These are phyloP conservation scores for Saccharomycopsis capsularis DNA, from an alignment of 805 yeast species.

Conservation along the genomic window DNA sequence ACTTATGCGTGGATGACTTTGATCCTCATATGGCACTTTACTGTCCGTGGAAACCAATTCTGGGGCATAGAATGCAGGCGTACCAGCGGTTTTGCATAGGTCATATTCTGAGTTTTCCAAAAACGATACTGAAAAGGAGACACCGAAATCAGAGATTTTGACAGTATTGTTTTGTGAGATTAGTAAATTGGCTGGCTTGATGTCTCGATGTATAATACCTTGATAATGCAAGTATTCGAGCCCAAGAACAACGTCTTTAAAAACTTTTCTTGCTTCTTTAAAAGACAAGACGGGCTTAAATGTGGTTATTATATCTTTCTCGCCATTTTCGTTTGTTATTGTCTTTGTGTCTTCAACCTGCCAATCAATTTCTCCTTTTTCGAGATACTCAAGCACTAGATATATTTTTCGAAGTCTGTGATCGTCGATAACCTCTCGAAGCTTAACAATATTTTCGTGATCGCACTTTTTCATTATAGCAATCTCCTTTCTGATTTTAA, in stretches of 20 bases:
- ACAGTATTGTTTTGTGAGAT: slow-evolving; percentile 64
- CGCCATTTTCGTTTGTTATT: slow-evolving; percentile 22
- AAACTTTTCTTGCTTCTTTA: slow-evolving; percentile 59
- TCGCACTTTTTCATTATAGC: slow-evolving; percentile 88
- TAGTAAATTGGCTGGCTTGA: slow-evolving; percentile 87
- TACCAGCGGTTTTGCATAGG: slow-evolving; percentile 92
- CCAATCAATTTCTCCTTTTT: slow-evolving; percentile 90
- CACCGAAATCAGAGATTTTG: slow-evolving; percentile 96
- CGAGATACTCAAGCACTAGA: slow-evolving; percentile 81
- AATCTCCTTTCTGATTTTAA: slow-evolving; percentile 72
- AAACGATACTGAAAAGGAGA: slow-evolving; percentile 59
- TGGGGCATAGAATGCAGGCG: slow-evolving; percentile 95
- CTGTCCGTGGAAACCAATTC: slow-evolving; percentile 68
- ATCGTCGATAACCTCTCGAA: slow-evolving; percentile 86
- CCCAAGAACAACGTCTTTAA: slow-evolving; percentile 81
- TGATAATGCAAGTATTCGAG: slow-evolving; percentile 85
- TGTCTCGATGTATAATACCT: slow-evolving; percentile 91
- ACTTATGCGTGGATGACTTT: slow-evolving; percentile 41
- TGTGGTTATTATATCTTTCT: not conserved
- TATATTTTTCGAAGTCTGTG: slow-evolving; percentile 76
- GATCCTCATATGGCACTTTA: slow-evolving; percentile 24
- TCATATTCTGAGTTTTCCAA: slow-evolving; percentile 60
- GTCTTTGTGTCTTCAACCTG: slow-evolving; percentile 31
- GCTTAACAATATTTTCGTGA: slow-evolving; percentile 87
- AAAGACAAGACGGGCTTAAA: slow-evolving; percentile 60